Evolutionary conservation across 345 rosid genomes (phyloP).

Genomic region (Brassica juncea): DNA sequence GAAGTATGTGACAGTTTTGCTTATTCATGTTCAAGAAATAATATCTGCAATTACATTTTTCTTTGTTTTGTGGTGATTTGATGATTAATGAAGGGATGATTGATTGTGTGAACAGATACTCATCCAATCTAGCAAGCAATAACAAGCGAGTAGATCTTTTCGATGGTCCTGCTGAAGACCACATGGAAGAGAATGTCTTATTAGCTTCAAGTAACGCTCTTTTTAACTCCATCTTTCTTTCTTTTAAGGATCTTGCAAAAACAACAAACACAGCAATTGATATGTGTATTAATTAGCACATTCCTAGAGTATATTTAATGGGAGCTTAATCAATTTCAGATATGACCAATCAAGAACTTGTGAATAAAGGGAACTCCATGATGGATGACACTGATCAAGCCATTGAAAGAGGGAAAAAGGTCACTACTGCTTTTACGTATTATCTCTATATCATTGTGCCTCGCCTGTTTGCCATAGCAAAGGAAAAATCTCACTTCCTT

Average conservation of each 20-base stretch:
- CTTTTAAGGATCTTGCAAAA: slow-evolving; percentile 12
- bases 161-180: slow-evolving; percentile 78
- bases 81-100: background rate
- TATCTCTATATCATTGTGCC: background rate
- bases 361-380: slow-evolving; percentile 72
- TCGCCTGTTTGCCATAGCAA: background rate
- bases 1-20: slow-evolving; percentile 47
- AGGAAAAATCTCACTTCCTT: background rate
- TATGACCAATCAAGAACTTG: slow-evolving; percentile 79
- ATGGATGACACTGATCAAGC: slow-evolving; percentile 97
- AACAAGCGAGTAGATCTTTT: slow-evolving; percentile 88
- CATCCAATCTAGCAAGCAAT: slow-evolving; percentile 69
- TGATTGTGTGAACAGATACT: slow-evolving; percentile 50
- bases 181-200: slow-evolving; percentile 79
- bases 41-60: background rate
- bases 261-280: slow-evolving; percentile 1
- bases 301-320: slow-evolving; percentile 13
- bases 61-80: slow-evolving; percentile 9
- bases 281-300: background rate
- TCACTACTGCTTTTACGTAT: slow-evolving; percentile 5
- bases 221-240: background rate
- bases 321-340: slow-evolving; percentile 49
- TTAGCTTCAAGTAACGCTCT: slow-evolving; percentile 77
- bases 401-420: slow-evolving; percentile 86
- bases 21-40: background rate